These are phyloP conservation scores for Hemileccinum rubropunctum DNA, from an alignment of 768 basidiomycete genomes.

Conservation along the genomic window DNA sequence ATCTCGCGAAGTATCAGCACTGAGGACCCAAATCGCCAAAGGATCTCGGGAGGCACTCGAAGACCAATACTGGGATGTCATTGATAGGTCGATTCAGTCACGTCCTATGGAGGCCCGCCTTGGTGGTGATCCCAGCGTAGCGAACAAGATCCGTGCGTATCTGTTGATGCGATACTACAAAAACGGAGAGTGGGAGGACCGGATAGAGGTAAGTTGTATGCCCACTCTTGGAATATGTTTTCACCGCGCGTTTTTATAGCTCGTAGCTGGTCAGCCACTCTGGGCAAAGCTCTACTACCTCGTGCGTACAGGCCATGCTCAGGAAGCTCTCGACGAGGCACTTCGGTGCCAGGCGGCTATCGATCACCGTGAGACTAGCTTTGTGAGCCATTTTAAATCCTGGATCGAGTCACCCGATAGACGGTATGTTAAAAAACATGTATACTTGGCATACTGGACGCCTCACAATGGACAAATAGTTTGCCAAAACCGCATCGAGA, in stretches of 20 bases:
- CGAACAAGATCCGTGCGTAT: constrained; percentile 89
- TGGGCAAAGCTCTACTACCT: constrained; percentile 97
- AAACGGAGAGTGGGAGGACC: constrained; percentile 80
- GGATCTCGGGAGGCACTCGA: constrained; percentile 84
- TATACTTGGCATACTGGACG: background rate
- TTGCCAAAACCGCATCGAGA: constrained; percentile 74
- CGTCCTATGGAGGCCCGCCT: constrained; percentile 81
- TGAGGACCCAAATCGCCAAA: constrained; percentile 71
- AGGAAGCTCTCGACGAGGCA: constrained; percentile 81
- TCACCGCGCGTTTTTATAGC: constrained; percentile 38
- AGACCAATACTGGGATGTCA: constrained; percentile 81
- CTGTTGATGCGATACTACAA: constrained; percentile 77
- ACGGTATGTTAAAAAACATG: constrained; percentile 43
- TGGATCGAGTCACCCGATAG: constrained; percentile 83
- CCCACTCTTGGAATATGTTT: background rate
- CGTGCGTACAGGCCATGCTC: constrained; percentile 77
- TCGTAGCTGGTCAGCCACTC: constrained; percentile 81
- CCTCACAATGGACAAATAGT: constrained; percentile 33
- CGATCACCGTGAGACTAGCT: constrained; percentile 76
- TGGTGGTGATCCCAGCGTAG: constrained; percentile 87
- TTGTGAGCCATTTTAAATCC: constrained; percentile 76
- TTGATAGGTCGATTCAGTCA: constrained; percentile 80
- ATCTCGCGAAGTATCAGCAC: constrained; percentile 59
- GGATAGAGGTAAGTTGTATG: constrained; percentile 69
- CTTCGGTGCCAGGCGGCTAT: constrained; percentile 65